phyloP scores from a whole-genome alignment of 2,329 filamentous ascomycete species.

The Fusarium illudens region DNA sequence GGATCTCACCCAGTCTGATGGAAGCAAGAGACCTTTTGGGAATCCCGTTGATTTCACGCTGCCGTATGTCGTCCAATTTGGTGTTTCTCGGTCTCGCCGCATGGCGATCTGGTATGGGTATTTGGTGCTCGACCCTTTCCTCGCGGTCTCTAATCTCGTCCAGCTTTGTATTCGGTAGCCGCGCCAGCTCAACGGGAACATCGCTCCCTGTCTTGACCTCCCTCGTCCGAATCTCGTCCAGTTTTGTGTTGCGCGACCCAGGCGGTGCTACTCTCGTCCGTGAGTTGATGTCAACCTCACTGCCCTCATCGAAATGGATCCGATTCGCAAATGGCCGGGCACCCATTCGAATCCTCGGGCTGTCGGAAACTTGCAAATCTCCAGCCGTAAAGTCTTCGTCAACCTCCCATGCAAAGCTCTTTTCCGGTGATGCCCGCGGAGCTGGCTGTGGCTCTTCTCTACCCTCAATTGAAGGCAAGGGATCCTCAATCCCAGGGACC shows the following conservation, averaged over 20 bases:
- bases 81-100: slow-evolving; percentile 49
- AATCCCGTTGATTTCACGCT: slow-evolving; percentile 53
- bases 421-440: slow-evolving; percentile 53
- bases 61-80: slow-evolving; percentile 60
- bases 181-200: slow-evolving; percentile 30
- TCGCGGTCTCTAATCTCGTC: slow-evolving; percentile 51
- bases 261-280: slow-evolving; percentile 41
- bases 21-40: slow-evolving; percentile 59
- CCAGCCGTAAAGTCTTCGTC: slow-evolving; percentile 67
- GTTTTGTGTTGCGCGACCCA: slow-evolving; percentile 51
- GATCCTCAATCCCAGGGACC: slow-evolving; percentile 51
- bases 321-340: slow-evolving; percentile 49
- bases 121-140: slow-evolving; percentile 43
- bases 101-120: slow-evolving; percentile 44
- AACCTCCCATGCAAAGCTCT: slow-evolving; percentile 64
- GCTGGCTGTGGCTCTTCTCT: slow-evolving; percentile 5
- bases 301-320: slow-evolving; percentile 45
- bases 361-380: slow-evolving; percentile 64
- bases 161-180: slow-evolving; percentile 43
- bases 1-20: slow-evolving; percentile 61
- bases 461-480: slow-evolving; percentile 47
- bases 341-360: slow-evolving; percentile 58
- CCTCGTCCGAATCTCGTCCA: slow-evolving; percentile 56
- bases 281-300: slow-evolving; percentile 43
- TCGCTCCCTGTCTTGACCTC: slow-evolving; percentile 50